These are phyloP conservation scores for Coffea eugenioides DNA, from an alignment of 257 asterid genomes.

Conservation along the genomic window DNA sequence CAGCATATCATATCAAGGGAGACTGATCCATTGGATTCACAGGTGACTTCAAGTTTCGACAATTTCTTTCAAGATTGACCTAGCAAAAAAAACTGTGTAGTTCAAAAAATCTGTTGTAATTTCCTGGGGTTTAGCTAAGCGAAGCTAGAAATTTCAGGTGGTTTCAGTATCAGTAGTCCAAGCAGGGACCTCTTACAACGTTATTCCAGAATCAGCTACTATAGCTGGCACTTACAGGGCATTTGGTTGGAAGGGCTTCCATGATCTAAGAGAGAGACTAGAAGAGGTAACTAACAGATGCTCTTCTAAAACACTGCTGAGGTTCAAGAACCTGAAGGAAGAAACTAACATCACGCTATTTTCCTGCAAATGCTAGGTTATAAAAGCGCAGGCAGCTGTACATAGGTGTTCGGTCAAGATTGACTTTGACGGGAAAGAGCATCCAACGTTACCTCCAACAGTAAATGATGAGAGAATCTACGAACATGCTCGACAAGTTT, in stretches of 20 bases:
- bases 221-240: constrained; percentile 56
- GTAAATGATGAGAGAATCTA: constrained; percentile 37
- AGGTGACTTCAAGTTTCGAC: constrained; percentile 20
- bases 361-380: constrained; percentile 23
- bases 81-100: neutral
- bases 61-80: neutral
- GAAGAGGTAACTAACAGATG: constrained; percentile 36
- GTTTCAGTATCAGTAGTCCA: constrained; percentile 41
- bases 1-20: constrained; percentile 58
- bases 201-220: constrained; percentile 38
- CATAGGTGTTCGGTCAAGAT: constrained; percentile 36
- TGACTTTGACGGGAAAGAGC: constrained; percentile 40
- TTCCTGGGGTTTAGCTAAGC: neutral
- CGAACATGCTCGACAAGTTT: constrained; percentile 28
- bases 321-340: no score
- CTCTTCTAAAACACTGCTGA: neutral
- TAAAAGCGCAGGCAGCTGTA: constrained; percentile 44
- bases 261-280: constrained; percentile 42
- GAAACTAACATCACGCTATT: neutral
- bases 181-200: constrained; percentile 28
- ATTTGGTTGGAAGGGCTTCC: constrained; percentile 33
- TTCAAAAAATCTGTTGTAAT: neutral
- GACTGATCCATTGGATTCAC: constrained; percentile 53
- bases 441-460: constrained; percentile 51
- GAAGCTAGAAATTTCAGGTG: constrained; percentile 29